phyloP scores from a whole-genome alignment of 257 asterid genomes.

The Rehmannia glutinosa region DNA sequence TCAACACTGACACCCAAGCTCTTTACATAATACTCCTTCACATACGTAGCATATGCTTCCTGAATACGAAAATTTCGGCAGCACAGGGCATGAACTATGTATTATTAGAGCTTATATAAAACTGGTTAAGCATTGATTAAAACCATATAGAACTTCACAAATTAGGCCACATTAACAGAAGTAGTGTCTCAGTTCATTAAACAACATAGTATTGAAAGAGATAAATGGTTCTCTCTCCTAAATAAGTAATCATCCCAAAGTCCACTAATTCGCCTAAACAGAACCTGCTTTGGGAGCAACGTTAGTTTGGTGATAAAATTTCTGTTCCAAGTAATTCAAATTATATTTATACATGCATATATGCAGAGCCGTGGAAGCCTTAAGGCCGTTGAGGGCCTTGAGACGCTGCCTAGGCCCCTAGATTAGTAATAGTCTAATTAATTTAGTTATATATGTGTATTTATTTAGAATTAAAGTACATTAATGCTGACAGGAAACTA shows the following conservation, averaged over 20 bases:
- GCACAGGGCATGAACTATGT: neutral
- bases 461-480: too few species aligned
- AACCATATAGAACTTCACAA: neutral
- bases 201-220: neutral
- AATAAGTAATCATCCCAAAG: neutral
- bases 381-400: too few species aligned
- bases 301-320: neutral
- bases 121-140: neutral
- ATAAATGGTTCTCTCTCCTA: neutral
- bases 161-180: neutral
- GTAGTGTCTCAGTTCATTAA: neutral
- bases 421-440: too few species aligned
- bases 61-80: conserved; percentile 33
- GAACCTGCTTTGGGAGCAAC: neutral
- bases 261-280: neutral
- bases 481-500: too few species aligned
- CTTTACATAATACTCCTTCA: conserved; percentile 53
- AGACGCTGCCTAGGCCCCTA: too few species aligned
- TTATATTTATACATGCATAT: neutral
- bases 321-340: neutral
- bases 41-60: conserved; percentile 87
- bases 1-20: conserved; percentile 48
- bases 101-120: neutral
- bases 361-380: too few species aligned
- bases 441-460: too few species aligned